Evolutionary conservation across 352 stramenopile genomes (phyloP).

Genomic region (Phytophthora tentaculata): DNA sequence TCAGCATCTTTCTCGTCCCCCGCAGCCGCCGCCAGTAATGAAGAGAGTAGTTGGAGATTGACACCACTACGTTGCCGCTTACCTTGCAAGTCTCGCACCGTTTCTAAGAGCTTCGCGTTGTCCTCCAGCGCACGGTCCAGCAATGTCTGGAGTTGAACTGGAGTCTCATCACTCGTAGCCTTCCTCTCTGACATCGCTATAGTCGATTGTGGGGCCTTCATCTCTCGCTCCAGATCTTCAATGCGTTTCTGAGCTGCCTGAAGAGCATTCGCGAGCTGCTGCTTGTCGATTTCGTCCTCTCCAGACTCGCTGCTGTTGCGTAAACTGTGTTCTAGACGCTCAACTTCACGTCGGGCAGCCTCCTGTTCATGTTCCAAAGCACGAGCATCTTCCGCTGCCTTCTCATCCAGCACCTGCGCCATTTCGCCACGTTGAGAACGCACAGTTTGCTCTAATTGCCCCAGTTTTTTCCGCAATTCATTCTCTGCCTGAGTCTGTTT

Average conservation of each 20-base stretch:
- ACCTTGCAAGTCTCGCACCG: conserved; percentile 70
- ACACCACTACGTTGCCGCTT: conserved; percentile 45
- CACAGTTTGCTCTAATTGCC: conserved; percentile 34
- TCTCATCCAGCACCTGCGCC: conserved; percentile 34
- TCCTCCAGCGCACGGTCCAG: conserved; percentile 59
- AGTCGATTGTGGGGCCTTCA: conserved; percentile 18
- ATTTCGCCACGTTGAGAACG: conserved; percentile 36
- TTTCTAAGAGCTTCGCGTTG: conserved; percentile 68
- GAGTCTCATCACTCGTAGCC: conserved; percentile 3
- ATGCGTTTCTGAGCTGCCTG: conserved; percentile 45
- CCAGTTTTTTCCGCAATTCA: conserved; percentile 31
- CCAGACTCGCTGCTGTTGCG: conserved; percentile 22
- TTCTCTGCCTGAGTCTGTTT: conserved; percentile 42
- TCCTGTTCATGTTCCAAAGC: conserved; percentile 37
- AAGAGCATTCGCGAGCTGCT: conserved; percentile 36
- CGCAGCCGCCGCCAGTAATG: conserved; percentile 26
- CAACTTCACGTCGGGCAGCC: conserved; percentile 28
- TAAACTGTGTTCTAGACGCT: conserved; percentile 36
- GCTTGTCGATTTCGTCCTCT: conserved; percentile 38
- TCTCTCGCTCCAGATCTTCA: conserved; percentile 49
- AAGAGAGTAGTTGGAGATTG: conserved; percentile 47
- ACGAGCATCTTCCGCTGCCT: conserved; percentile 34
- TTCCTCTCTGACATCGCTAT: not conserved
- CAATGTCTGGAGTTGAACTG: conserved; percentile 51
- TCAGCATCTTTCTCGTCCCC: conserved; percentile 17